phyloP scores from a whole-genome alignment of 2,329 filamentous ascomycete genomes.

The Epichloe amarillans region DNA sequence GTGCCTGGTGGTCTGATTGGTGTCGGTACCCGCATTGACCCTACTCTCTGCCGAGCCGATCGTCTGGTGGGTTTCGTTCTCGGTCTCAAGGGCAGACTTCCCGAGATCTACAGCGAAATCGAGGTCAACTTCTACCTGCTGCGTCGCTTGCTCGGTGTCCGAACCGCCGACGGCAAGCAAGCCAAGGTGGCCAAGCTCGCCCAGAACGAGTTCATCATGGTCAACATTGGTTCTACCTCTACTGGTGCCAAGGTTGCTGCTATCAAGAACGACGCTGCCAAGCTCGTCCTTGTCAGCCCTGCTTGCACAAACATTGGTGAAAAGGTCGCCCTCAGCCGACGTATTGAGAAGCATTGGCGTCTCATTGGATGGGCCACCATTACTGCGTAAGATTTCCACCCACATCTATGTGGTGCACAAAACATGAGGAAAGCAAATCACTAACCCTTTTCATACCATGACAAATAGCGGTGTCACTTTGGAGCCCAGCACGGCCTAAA shows the following conservation, averaged over 20 bases:
- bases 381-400: conserved; percentile 41
- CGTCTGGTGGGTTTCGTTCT: conserved; percentile 97
- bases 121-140: conserved; percentile 99
- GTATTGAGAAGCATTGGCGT: conserved; percentile 99
- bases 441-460: background rate
- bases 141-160: conserved; percentile 84
- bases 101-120: conserved; percentile 94
- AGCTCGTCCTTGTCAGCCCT: conserved; percentile 81
- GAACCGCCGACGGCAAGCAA: conserved; percentile 96
- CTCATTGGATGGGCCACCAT: conserved; percentile 85
- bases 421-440: background rate
- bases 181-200: conserved; percentile 96
- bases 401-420: background rate
- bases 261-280: conserved; percentile 95
- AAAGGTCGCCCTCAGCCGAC: conserved; percentile 90
- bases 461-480: conserved; percentile 36
- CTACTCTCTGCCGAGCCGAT: conserved; percentile 95
- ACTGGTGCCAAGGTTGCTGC: conserved; percentile 95
- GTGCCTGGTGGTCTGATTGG: conserved; percentile 95
- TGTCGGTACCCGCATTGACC: conserved; percentile 95
- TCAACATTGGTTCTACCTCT: conserved; percentile 96
- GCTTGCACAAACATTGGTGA: conserved; percentile 96
- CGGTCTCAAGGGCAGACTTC: conserved; percentile 82
- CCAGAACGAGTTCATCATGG: conserved; percentile 99
- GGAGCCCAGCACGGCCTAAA: conserved; percentile 35